Evolutionary conservation across 768 basidiomycete species (phyloP).

Genomic region (Podaxis carcinomalis): DNA sequence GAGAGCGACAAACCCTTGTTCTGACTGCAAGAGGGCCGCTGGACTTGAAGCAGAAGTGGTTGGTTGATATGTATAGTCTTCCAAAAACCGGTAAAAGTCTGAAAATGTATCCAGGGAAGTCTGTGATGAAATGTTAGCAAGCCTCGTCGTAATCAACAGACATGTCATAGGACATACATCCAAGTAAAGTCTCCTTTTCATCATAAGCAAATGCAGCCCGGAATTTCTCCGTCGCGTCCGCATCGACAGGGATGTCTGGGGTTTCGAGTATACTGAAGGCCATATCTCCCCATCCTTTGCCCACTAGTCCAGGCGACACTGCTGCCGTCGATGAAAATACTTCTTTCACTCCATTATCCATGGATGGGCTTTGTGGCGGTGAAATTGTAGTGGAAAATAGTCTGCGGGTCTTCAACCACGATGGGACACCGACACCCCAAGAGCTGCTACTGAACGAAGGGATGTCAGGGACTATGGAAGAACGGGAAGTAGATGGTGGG

Average conservation of each 20-base stretch:
- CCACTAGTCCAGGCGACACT: slow-evolving; percentile 28
- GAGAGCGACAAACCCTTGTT: slow-evolving; percentile 65
- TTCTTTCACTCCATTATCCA: slow-evolving; percentile 47
- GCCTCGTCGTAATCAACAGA: not conserved
- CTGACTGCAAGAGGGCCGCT: slow-evolving; percentile 72
- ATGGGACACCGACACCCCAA: slow-evolving; percentile 69
- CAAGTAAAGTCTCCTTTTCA: slow-evolving; percentile 81
- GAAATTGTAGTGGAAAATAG: slow-evolving; percentile 28
- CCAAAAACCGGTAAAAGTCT: slow-evolving; percentile 88
- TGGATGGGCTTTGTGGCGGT: slow-evolving; percentile 21
- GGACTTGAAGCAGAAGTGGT: slow-evolving; percentile 94
- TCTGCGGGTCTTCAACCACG: slow-evolving; percentile 59
- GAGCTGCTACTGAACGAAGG: slow-evolving; percentile 42
- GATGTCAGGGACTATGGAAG: slow-evolving; percentile 42
- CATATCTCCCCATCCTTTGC: slow-evolving; percentile 46
- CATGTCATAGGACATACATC: slow-evolving; percentile 56
- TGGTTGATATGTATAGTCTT: slow-evolving; percentile 85
- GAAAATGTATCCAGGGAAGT: slow-evolving; percentile 88
- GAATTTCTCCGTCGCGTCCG: slow-evolving; percentile 71
- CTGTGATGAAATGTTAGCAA: slow-evolving; percentile 34
- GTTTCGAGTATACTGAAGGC: slow-evolving; percentile 83
- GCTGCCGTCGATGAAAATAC: slow-evolving; percentile 45
- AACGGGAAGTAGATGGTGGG: slow-evolving; percentile 63
- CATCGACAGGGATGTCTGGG: slow-evolving; percentile 57
- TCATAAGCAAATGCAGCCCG: slow-evolving; percentile 79